Evolutionary conservation across 192 early-diverging fungal species (phyloP).

Genomic region (Dispira parvispora): DNA sequence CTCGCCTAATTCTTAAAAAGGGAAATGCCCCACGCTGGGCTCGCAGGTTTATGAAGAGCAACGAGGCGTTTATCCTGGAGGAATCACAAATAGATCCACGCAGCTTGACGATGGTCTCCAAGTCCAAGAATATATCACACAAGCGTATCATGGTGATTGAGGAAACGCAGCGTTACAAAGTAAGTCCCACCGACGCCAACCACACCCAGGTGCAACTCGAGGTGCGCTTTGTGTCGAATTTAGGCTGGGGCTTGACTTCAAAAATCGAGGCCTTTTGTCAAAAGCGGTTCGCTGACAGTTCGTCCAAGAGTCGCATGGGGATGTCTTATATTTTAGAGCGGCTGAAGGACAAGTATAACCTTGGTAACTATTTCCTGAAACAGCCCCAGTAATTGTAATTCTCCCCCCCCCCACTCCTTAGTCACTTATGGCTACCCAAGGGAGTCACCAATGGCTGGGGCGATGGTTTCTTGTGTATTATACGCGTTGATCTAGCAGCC

Average conservation of each 20-base stretch:
- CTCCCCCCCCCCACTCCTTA: too few relatives aligned
- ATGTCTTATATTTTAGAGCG: conserved; percentile 33
- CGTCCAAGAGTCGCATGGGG: conserved; percentile 24
- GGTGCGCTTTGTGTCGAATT: conserved; percentile 72
- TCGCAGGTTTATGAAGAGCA: conserved; percentile 49
- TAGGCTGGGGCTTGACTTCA: conserved; percentile 68
- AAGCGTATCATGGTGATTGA: conserved; percentile 84
- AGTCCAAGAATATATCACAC: conserved; percentile 83
- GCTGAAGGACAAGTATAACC: conserved; percentile 24
- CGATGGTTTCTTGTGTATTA: too few relatives aligned
- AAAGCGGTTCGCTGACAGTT: conserved; percentile 66
- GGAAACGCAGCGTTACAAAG: conserved; percentile 64
- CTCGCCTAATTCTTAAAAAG: conserved; percentile 78
- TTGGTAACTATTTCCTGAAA: not conserved
- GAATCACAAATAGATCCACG: conserved; percentile 67
- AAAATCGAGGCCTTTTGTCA: conserved; percentile 81
- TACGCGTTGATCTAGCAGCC: too few relatives aligned
- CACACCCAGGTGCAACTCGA: conserved; percentile 62
- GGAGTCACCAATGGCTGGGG: too few relatives aligned
- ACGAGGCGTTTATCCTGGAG: conserved; percentile 85
- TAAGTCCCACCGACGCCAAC: conserved; percentile 29
- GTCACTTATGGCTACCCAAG: too few relatives aligned
- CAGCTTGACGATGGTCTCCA: conserved; percentile 59
- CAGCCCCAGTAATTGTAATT: not conserved
- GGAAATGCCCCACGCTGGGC: conserved; percentile 83